Evolutionary conservation across 2,329 filamentous ascomycete genomes (phyloP).

Genomic region (Cladosporium sphaerospermum): DNA sequence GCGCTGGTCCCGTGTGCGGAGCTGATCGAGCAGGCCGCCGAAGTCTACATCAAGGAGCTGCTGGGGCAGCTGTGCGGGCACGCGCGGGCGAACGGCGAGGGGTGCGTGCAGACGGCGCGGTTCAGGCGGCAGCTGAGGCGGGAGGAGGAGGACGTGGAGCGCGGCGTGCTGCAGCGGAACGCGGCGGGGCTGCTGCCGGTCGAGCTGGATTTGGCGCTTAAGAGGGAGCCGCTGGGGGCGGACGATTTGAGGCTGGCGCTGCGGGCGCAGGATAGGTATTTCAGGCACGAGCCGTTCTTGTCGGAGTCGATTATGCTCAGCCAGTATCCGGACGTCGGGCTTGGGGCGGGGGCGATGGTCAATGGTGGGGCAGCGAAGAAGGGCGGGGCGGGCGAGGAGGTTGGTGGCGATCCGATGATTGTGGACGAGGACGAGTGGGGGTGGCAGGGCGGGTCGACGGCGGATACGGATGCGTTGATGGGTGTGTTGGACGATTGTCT

Average conservation of each 20-base stretch:
- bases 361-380: slow-evolving; percentile 22
- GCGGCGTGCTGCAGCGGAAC: slow-evolving; percentile 69
- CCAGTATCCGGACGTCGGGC: slow-evolving; percentile 28
- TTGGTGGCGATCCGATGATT: slow-evolving; percentile 28
- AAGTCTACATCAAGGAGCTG: slow-evolving; percentile 58
- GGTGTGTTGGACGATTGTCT: slow-evolving; percentile 35
- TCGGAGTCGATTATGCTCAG: slow-evolving; percentile 56
- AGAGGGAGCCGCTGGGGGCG: slow-evolving; percentile 66
- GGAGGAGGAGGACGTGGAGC: slow-evolving; percentile 67
- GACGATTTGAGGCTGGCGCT: slow-evolving; percentile 72
- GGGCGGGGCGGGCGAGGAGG: neutral
- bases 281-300: slow-evolving; percentile 72
- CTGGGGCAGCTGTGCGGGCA: slow-evolving; percentile 50
- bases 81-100: slow-evolving; percentile 49
- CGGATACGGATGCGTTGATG: slow-evolving; percentile 27
- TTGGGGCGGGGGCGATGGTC: slow-evolving; percentile 2
- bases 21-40: slow-evolving; percentile 55
- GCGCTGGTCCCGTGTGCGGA: slow-evolving; percentile 46
- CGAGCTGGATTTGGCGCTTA: slow-evolving; percentile 69
- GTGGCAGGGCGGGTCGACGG: slow-evolving; percentile 33
- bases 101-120: slow-evolving; percentile 64
- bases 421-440: slow-evolving; percentile 31
- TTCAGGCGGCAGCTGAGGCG: slow-evolving; percentile 68
- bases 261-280: slow-evolving; percentile 66
- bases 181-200: slow-evolving; percentile 72